Evolutionary conservation across 2,329 filamentous ascomycete genomes (phyloP), one percentile per base, ranked within the genome.

Genomic region (Aspergillus niger): DNA sequence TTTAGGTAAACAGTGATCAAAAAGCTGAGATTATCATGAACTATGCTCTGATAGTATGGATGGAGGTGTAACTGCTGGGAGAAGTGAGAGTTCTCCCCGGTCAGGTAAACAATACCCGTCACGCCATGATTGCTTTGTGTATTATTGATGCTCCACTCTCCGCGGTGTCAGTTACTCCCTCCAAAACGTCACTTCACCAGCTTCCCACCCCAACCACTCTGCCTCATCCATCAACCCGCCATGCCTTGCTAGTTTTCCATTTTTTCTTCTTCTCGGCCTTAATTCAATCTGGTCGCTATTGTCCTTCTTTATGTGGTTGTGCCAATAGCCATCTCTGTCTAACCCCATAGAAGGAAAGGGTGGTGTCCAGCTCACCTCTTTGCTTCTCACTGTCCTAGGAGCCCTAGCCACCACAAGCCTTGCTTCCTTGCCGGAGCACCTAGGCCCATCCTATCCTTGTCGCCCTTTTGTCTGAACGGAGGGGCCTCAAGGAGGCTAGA

Each of bases 311-410:
- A 49, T 43, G 55, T 51, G 53, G 39, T 44, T n/a, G 41, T 44
- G 41, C 39, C 39, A 47, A 55, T 30, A 32, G 24, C 24, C 24
- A n/a, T 20, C 28, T 20, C 20, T 22, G 28, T 15, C 24, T 30
- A 11, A 2, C 24, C 52, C 15, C 44, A 20, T n/a, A 5, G 26
- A 17, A 43, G 39, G 22, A 44, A 43, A 30, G n/a, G 53, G 39
- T 47, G 53, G 20, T 39, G 8, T 36, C 53, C 53, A 55, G 53
- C 53, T 41, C 39, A 20, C 28, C 52, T 28, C 39, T 55, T 55
- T 28, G 28, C 52, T 22, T 43, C 36, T 28, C 17, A 55, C 20
- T 30, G 44, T 50, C 17, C 13, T 32, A 32, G 47, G 47, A 32
- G 44, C 24, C 26, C n/a, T 8, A 28, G 17, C 10, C 26, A 50